These are phyloP conservation scores for Plicaturopsis crispa DNA, from an alignment of 768 basidiomycete genomes.

Conservation along the genomic window DNA sequence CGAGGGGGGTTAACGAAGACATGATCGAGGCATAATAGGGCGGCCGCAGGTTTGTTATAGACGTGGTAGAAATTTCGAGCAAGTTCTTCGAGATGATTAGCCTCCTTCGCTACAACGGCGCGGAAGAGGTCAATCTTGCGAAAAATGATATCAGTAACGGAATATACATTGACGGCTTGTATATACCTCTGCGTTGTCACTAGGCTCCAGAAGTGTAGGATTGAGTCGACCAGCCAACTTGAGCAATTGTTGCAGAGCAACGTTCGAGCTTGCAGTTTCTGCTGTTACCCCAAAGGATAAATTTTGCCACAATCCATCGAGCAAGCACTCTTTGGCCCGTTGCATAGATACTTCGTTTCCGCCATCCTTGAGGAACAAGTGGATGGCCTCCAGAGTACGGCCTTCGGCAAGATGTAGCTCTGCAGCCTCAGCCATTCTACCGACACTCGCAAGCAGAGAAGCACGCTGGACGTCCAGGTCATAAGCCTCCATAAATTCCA, in stretches of 20 bases:
- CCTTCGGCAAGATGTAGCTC: conserved; percentile 42
- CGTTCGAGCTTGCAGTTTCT: conserved; percentile 6
- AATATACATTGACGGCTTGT: background rate
- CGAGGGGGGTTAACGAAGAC: conserved; percentile 22
- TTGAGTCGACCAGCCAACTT: conserved; percentile 14
- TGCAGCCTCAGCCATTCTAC: conserved; percentile 41
- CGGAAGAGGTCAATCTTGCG: conserved; percentile 20
- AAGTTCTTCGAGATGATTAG: conserved; percentile 21
- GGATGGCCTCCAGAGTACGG: conserved; percentile 37
- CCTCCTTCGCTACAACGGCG: conserved; percentile 19
- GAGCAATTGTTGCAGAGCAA: conserved; percentile 15
- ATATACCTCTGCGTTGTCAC: conserved; percentile 5
- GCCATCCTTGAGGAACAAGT: conserved; percentile 30
- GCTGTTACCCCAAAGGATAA: conserved; percentile 30
- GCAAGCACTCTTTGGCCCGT: conserved; percentile 29
- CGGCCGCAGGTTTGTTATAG: conserved; percentile 20
- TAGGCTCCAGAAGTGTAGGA: background rate
- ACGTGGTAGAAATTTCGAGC: conserved; percentile 20
- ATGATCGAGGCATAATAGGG: conserved; percentile 37
- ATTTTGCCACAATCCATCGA: conserved; percentile 37
- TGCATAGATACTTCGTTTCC: conserved; percentile 16
- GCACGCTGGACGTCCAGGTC: conserved; percentile 44
- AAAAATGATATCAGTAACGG: conserved; percentile 6
- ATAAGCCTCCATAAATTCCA: conserved; percentile 50
- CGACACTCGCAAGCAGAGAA: conserved; percentile 32